Evolutionary conservation across 768 basidiomycete species (phyloP), one percentile per base, ranked within the genome.

Genomic region (Baorangia bicolor): DNA sequence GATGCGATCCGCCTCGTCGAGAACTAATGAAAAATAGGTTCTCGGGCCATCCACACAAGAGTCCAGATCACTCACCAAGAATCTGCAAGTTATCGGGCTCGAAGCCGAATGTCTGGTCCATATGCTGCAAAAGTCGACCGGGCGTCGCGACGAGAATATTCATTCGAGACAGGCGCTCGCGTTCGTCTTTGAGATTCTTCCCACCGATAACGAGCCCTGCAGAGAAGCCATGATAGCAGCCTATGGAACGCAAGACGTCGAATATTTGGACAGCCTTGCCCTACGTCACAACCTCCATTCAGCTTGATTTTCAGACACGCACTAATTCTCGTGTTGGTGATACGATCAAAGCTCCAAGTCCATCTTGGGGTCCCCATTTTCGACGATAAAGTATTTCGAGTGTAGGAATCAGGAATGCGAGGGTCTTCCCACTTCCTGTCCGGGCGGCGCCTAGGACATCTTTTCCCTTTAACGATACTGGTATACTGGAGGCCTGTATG

Each of bases 101-200:
- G 59, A 99, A 97, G 1, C 95, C 95, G 51, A 94, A 82, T 4
- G 97, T 98, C 72, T 98, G 94, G 69, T 98, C 97, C 88, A 99
- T 90, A 70, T 99, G 97, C 64, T 99, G 97, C 42, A 99, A 76
- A 40, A 99, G 77, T 42, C 96, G 82, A 25, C 96, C 96, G 5
- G 96, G 96, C 5, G 96, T 98, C 2, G 96, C 96, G 16, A 99
- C 92, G n/a, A 99, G 82, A 55, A 99, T 97, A 64, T 99, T 99
- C 94, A 98, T 98, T 39, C 92, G 81, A 11, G 87, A 80, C 40
- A 99, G 72, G 8, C 96, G 80, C 21, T 95, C 94, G 35, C 84
- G 78, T 70, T 99, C 96, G 58, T 96, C 94, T 68, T 94, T 94
- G 46, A 98, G 70, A 63, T 87, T 93, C 78, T 98, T 99, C 42